Evolutionary conservation across 73 alveolate species (phyloP).

Genomic region (Loxodes magnus): DNA sequence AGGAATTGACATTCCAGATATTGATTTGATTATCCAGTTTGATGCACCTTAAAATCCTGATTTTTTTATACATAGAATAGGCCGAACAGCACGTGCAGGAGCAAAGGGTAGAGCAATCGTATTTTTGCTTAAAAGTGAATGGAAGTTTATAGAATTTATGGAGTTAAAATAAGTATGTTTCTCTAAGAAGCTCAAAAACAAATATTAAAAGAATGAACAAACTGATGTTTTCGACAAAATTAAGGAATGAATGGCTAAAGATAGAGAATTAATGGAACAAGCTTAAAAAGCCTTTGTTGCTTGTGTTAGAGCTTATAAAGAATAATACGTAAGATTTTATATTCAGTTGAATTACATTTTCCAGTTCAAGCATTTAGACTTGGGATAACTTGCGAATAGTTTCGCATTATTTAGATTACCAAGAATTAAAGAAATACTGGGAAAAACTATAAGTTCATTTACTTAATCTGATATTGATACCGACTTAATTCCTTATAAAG

Average conservation of each 20-base stretch:
- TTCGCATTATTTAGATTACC: conserved; percentile 89
- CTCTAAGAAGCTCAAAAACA: conserved; percentile 1
- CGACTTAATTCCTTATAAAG: conserved; percentile 63
- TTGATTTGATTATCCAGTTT: conserved; percentile 88
- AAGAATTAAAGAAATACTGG: conserved; percentile 92
- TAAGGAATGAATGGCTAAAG: conserved; percentile 42
- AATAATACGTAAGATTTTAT: conserved; percentile 30
- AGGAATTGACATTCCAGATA: conserved; percentile 97
- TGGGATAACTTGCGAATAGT: conserved; percentile 89
- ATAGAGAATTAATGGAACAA: conserved; percentile 83
- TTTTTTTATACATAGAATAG: conserved; percentile 92
- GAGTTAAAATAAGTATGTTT: conserved; percentile 32
- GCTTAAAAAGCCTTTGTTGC: conserved; percentile 92
- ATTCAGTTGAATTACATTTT: too few relatives aligned
- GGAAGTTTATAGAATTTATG: conserved; percentile 36
- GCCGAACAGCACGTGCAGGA: conserved; percentile 99
- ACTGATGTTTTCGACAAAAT: conserved; percentile 22
- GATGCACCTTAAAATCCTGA: conserved; percentile 95
- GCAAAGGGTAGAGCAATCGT: conserved; percentile 60
- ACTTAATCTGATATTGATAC: conserved; percentile 48
- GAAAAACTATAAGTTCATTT: conserved; percentile 60
- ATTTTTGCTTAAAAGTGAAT: conserved; percentile 49
- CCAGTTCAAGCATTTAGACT: conserved; percentile 52
- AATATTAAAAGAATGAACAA: background rate
- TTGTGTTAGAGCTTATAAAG: conserved; percentile 90